Conservation (phyloP, 768 basidiomycete species). For the Phaeolepiota aurea region DNA sequence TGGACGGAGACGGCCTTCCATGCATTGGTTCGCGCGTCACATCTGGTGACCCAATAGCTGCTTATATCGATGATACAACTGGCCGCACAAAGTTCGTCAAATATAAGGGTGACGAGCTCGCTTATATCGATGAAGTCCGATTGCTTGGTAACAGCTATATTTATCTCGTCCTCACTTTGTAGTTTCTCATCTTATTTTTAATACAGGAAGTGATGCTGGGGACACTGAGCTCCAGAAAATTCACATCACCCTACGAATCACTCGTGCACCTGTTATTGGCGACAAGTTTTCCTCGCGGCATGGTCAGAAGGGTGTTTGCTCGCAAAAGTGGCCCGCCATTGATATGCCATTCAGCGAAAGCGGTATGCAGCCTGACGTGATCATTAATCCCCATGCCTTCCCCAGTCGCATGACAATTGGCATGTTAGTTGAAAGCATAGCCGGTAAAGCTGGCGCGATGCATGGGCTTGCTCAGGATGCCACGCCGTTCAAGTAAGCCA, state of each 20-base stretch:
- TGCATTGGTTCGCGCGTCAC: conserved; percentile 60
- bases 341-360: conserved; percentile 99
- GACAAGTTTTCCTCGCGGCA: conserved; percentile 99
- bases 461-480: conserved; percentile 98
- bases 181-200: conserved; percentile 3
- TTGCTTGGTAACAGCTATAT: conserved; percentile 58
- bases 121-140: conserved; percentile 86
- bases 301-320: conserved; percentile 99
- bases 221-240: conserved; percentile 88
- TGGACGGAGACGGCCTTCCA: conserved; percentile 85
- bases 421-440: conserved; percentile 99
- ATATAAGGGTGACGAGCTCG: conserved; percentile 94
- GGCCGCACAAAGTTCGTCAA: conserved; percentile 80
- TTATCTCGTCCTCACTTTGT: background rate
- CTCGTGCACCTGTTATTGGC: conserved; percentile 93
- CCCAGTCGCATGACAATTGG: conserved; percentile 99
- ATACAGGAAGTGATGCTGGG: conserved; percentile 72
- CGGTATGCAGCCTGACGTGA: conserved; percentile 97
- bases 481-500: conserved; percentile 88
- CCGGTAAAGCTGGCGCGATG: conserved; percentile 98
- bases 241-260: conserved; percentile 87
- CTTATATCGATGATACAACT: conserved; percentile 81
- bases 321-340: conserved; percentile 95
- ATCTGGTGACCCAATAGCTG: conserved; percentile 76
- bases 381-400: conserved; percentile 99